Conservation (phyloP, 768 basidiomycete genomes). For the Trametopsis cervina region DNA sequence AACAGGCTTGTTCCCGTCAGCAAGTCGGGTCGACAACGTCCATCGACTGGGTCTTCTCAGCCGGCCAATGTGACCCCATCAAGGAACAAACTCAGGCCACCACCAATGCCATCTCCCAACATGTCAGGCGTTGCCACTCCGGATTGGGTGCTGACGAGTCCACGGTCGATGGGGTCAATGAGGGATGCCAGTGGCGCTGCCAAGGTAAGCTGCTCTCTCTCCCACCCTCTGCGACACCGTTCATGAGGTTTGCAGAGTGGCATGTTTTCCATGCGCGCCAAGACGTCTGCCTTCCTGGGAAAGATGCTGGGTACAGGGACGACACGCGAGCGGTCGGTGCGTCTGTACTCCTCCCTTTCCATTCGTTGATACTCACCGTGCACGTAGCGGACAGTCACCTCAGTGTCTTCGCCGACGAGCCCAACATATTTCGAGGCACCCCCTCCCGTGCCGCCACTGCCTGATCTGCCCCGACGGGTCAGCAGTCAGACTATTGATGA, state of each 20-base stretch:
- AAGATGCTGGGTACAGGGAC: constrained; percentile 68
- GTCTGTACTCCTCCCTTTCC: constrained; percentile 18
- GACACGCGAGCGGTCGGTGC: constrained; percentile 64
- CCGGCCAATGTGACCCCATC: constrained; percentile 15
- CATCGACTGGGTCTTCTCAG: constrained; percentile 7
- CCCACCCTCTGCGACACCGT: no score
- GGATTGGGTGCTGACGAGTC: constrained; percentile 24
- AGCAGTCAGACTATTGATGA: constrained; percentile 38
- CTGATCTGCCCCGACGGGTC: constrained; percentile 41
- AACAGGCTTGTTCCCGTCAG: constrained; percentile 4
- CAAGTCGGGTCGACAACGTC: constrained; percentile 9
- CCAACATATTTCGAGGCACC: constrained; percentile 30
- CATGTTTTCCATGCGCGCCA: constrained; percentile 65
- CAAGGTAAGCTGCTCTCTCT: constrained; percentile 38
- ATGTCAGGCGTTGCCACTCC: constrained; percentile 11
- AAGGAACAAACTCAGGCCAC: constrained; percentile 14
- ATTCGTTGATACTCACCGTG: neutral
- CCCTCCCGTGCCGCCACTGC: constrained; percentile 38
- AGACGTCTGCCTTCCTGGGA: constrained; percentile 75
- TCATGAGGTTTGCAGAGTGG: constrained; percentile 30
- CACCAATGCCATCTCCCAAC: neutral
- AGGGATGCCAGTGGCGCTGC: constrained; percentile 2
- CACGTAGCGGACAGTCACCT: constrained; percentile 18
- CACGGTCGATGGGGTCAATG: constrained; percentile 23
- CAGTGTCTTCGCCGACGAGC: constrained; percentile 18